Evolutionary conservation across 2,329 filamentous ascomycete species (phyloP).

Genomic region (Hypoxylon sp.): DNA sequence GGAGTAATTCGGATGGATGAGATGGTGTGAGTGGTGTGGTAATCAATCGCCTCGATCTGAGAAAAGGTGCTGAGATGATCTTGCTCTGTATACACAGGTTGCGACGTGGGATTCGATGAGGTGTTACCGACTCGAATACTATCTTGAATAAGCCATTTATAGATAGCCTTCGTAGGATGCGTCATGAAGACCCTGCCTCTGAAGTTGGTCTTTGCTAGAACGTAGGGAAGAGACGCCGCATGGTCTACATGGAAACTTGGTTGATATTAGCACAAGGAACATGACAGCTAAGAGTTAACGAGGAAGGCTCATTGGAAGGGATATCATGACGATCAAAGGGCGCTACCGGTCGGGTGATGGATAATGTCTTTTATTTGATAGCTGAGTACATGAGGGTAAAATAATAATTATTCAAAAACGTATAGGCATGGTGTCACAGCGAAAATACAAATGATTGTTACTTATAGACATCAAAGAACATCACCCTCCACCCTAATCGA

Average conservation of each 20-base stretch:
- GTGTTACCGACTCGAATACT: constrained; percentile 89
- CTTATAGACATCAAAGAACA: constrained; percentile 18
- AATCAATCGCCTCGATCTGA: constrained; percentile 96
- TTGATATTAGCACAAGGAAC: constrained; percentile 40
- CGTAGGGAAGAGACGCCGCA: constrained; percentile 97
- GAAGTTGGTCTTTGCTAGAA: constrained; percentile 98
- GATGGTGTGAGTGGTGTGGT: constrained; percentile 97
- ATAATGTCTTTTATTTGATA: constrained; percentile 62
- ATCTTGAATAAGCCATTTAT: constrained; percentile 99
- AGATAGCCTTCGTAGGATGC: constrained; percentile 98
- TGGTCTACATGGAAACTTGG: constrained; percentile 96
- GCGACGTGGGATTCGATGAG: constrained; percentile 72
- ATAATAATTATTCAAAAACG: constrained; percentile 29
- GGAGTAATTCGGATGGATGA: constrained; percentile 97
- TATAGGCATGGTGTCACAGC: constrained; percentile 16
- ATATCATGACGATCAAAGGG: constrained; percentile 49
- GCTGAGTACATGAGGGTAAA: constrained; percentile 54
- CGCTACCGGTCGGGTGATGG: constrained; percentile 50
- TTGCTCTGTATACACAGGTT: constrained; percentile 93
- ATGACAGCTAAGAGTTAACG: constrained; percentile 6
- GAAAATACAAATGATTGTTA: constrained; percentile 11
- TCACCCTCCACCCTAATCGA: constrained; percentile 44
- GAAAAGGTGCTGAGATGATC: constrained; percentile 95
- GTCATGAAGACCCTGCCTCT: constrained; percentile 98
- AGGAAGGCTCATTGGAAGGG: constrained; percentile 23